Evolutionary conservation across 1,284 basidiomycete genomes (phyloP).

Genomic region (Sporisorium graminicola): DNA sequence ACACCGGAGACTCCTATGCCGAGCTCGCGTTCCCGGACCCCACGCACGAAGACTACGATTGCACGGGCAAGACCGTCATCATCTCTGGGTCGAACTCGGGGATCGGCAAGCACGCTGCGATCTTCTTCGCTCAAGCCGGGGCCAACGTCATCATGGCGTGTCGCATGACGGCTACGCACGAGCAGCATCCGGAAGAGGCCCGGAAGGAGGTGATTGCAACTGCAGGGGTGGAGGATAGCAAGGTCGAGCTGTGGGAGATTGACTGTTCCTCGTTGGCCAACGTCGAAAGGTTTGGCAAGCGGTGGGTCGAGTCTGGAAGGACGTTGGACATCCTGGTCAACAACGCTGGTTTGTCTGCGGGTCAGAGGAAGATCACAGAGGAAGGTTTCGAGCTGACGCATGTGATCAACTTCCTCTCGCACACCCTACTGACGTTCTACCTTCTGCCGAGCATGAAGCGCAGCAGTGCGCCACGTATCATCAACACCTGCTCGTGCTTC

Average conservation of each 20-base stretch:
- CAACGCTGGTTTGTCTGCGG: constrained; percentile 54
- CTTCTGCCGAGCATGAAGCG: constrained; percentile 51
- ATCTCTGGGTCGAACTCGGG: constrained; percentile 58
- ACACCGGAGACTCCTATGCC: constrained; percentile 19
- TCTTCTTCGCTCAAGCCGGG: constrained; percentile 48
- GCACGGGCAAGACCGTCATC: constrained; percentile 54
- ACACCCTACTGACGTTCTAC: constrained; percentile 55
- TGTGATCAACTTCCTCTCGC: constrained; percentile 57
- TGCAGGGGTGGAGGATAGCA: constrained; percentile 15
- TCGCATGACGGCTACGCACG: constrained; percentile 54
- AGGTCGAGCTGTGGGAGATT: constrained; percentile 60
- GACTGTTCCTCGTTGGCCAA: constrained; percentile 53
- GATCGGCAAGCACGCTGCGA: constrained; percentile 57
- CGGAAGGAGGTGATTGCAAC: constrained; percentile 34
- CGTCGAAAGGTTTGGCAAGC: constrained; percentile 40
- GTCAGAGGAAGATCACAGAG: constrained; percentile 31
- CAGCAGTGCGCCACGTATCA: constrained; percentile 43
- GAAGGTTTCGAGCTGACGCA: constrained; percentile 61
- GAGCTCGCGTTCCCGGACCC: constrained; percentile 24
- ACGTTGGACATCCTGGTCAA: constrained; percentile 50
- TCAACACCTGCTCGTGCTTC: constrained; percentile 62
- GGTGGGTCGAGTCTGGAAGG: constrained; percentile 39
- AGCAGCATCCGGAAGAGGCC: constrained; percentile 54
- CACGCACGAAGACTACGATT: constrained; percentile 28
- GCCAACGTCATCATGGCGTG: constrained; percentile 60